phyloP scores from a whole-genome alignment of 345 rosid species.

The Citrus inodora region DNA sequence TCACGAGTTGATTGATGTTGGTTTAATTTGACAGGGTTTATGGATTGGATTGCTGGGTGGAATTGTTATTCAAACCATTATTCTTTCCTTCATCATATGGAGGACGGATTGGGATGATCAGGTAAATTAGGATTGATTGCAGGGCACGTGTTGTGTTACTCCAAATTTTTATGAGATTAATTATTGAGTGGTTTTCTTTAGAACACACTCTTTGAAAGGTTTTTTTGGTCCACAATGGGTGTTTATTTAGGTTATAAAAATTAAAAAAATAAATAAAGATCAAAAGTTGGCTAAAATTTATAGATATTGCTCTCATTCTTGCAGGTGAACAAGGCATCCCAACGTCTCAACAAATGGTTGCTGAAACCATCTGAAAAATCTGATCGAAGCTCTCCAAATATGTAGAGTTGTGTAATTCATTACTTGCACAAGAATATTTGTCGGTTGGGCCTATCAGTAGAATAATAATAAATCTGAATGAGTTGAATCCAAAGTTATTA shows the following conservation, averaged over 20 bases:
- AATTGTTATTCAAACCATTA: conserved; percentile 18
- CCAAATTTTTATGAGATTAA: neutral
- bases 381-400: neutral
- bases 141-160: neutral
- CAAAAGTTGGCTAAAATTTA: too few species aligned
- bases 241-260: too few species aligned
- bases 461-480: too few species aligned
- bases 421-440: neutral
- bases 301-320: neutral
- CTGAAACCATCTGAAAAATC: neutral
- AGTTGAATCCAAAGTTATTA: too few species aligned
- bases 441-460: too few species aligned
- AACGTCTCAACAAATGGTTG: neutral
- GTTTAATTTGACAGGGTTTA: conserved; percentile 20
- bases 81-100: conserved; percentile 24
- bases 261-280: too few species aligned
- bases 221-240: too few species aligned
- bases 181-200: too few species aligned
- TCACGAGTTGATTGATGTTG: too few species aligned
- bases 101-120: conserved; percentile 30
- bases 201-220: too few species aligned
- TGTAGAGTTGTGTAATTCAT: too few species aligned
- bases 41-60: conserved; percentile 39
- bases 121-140: conserved; percentile 6
- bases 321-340: neutral